Percentiles rank a stretch among this genome's conserved stretches.
phyloP scores from a whole-genome alignment of 2,329 filamentous ascomycete genomes.

The Lachnellula arida region DNA sequence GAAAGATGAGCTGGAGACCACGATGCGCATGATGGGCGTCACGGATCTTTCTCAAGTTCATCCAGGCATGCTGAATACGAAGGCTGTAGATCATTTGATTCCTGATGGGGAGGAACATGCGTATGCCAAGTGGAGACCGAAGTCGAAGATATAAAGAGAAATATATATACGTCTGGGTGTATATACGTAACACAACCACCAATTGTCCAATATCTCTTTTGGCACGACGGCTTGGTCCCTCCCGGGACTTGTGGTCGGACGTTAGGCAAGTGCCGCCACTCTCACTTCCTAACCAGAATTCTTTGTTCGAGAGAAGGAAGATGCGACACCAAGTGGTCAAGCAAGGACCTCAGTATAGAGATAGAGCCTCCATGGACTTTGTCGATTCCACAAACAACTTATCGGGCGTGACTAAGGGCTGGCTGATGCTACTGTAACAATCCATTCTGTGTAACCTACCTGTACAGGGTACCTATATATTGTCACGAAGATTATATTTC shows the following conservation, averaged over 20 bases:
- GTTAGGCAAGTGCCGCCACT: neutral
- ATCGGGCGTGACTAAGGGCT: too few relatives aligned
- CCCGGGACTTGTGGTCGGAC: too few relatives aligned
- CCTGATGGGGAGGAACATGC: conserved; percentile 41
- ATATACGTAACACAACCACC: neutral
- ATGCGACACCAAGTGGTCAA: too few relatives aligned
- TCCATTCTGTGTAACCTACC: too few relatives aligned
- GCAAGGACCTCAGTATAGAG: too few relatives aligned
- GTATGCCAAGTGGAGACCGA: conserved; percentile 37
- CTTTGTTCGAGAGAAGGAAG: too few relatives aligned
- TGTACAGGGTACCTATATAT: too few relatives aligned
- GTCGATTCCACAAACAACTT: too few relatives aligned
- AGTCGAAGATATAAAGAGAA: conserved; percentile 25
- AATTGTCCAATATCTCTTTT: neutral
- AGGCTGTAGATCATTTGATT: conserved; percentile 44
- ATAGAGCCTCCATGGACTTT: too few relatives aligned
- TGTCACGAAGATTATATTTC: too few relatives aligned
- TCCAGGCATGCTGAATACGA: conserved; percentile 55
- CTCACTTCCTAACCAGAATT: neutral
- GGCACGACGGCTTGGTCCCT: too few relatives aligned
- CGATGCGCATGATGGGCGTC: conserved; percentile 62
- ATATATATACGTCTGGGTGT: neutral
- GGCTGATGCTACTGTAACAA: too few relatives aligned
- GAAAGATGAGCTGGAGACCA: conserved; percentile 58
- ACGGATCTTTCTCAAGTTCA: conserved; percentile 56